Base-by-base conservation (phyloP, 345 rosid genomes). In the Linum tenue region DNA sequence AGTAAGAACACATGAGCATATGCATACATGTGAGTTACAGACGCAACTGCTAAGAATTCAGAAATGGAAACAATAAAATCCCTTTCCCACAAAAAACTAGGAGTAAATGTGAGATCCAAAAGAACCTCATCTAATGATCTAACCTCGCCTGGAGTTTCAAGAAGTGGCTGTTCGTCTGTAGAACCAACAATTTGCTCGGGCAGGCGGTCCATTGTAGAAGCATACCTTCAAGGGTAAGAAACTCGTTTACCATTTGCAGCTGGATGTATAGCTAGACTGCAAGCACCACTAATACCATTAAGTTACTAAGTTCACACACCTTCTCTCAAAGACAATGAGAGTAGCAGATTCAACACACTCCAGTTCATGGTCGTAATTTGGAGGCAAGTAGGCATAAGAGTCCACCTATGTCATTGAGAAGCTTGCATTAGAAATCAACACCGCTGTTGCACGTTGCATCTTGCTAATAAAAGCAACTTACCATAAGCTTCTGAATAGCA, bases 121-220 rank as follows among this genome's bases (percentile, higher is more conserved):
- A 48, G 53, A 48, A 48, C 53, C 9, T 48, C 53, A 12, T 48
- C 14, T 48, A 48, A 9, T 48, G 11, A 48, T 48, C 70, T 55
- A 63, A 88, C 99, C 85, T 94, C 97, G 17, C 96, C 92, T 0
- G 96, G 96, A 72, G 96, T 86, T 77, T 90, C 95, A 64, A 92
- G 92, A 77, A 92, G 92, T 61, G 92, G 87, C 71, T 83, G 96
- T 79, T 83, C 74, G 70, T 88, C 85, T 68, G 97, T 88, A 37
- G 89, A 88, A 67, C 95, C 90, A 62, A 83, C 73, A 50, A 86
- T 80, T 64, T 59, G 86, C 82, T 86, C 87, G 31, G 96, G 66
- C 7, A 63, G 67, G 78, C 76, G 83, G 77, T 75, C 73, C 37
- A 75, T 85, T 57, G 81, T 63, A 72, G 66, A 76, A 66, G 78